Evolutionary conservation across 2,329 filamentous ascomycete genomes (phyloP), one percentile per base, ranked within the genome.

Genomic region (Penicillium sp.): DNA sequence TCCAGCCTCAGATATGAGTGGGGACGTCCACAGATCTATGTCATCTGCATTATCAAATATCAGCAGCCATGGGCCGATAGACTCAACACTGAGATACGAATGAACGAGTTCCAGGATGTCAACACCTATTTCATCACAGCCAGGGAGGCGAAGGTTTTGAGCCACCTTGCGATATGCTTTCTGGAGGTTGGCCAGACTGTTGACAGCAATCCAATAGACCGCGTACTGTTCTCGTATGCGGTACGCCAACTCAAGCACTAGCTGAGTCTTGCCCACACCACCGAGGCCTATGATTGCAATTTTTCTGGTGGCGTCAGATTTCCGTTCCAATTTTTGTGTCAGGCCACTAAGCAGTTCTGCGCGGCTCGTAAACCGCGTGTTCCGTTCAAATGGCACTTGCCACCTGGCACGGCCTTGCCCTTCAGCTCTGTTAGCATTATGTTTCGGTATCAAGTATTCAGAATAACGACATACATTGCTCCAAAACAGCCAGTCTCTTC

Each of bases 201-300:
- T 64, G 17, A 51, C 61, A 14, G 63, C 58, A 28, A 70, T 60
- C 68, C 67, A 70, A 46, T 68, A 66, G 28, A 69, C 50, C 1
- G 68, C 65, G 53, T 38, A 63, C 33, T 58, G 55, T n/a, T 64
- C 54, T 37, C 51, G 57, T 33, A 62, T 53, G 35, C 55, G 57
- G 49, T 69, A 66, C 12, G 65, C 60, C 25, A 69, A 36, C 53
- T 69, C 64, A 10, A 69, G 52, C 12, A 60, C 66, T 1, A 69
- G 43, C 36, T 69, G 67, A 0, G 68, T 67, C 48, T 70, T 70
- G 19, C 67, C 67, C 26, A 68, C 48, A 17, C 67, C 66, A n/a
- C 63, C 66, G 10, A 68, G 50, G 10, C 65, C 67, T n/a, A 28
- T 37, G 11, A 69, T 59, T 9, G 64, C 63, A 26, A 4, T 26